Base-by-base conservation (phyloP, 2,329 filamentous ascomycete species). In the Neoarthrinium moseri region DNA sequence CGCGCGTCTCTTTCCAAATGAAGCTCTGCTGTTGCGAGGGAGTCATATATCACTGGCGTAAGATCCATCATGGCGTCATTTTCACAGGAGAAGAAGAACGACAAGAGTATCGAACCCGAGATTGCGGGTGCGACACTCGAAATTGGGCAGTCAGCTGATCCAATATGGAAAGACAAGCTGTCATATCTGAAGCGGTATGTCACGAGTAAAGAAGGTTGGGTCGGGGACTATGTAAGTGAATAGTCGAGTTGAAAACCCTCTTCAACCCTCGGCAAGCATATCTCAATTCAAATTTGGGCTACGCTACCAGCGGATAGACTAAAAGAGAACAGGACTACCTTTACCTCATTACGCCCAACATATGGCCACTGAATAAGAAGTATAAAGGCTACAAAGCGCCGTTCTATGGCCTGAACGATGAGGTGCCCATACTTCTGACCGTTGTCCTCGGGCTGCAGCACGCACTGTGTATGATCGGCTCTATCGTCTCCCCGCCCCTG, bases 391-490 rank as follows among this genome's bases (percentile, higher is more conserved):
- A 68, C 36, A 60, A 64, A n/a, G 78, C 81, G 3, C 85, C 85
- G 0, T 88, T 88, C 66, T 88, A 87, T 56, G 84, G 83, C 6
- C 75, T 88, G 3, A 71, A 88, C 50, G 84, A 86, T 56, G 70
- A 71, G n/a, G 83, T 89, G 64, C 84, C 85, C 0, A 72, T 88
- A 2, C 59, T 88, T 1, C 70, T 89, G 18, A 84, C 81, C 11
- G 61, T 87, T 6, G 70, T 89, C 18, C 71, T 88, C 18, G 85
- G 85, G 4, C 77, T 88, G 30, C 85, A 89, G 59, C 85, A 88
- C 67, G 77, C 84, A 6, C 70, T 88, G 24, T 77, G 81, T 32
- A 88, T 88, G 84, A 64, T 81, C 52, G 78, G 77, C 21, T 77
- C 76, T n/a, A 62, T 71, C 36, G 64, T 70, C n/a, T 66, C 65